Percentiles rank a stretch among this genome's conserved stretches.
Evolutionary conservation across 495 filamentous ascomycete genomes (phyloP).

Genomic region (Bombardia bombarda): DNA sequence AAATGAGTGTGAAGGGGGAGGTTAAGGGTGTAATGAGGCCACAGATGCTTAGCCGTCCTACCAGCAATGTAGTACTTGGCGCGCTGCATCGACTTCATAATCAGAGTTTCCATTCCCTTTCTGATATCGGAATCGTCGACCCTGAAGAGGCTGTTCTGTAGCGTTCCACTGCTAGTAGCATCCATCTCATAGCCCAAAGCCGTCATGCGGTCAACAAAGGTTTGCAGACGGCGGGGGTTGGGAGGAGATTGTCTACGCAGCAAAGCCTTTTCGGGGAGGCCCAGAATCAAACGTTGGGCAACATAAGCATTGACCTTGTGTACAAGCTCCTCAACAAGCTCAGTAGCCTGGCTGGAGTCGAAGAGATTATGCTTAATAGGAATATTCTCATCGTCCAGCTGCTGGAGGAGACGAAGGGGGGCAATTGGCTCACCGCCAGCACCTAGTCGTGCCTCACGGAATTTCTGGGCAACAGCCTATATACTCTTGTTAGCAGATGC

Average conservation of each 20-base stretch:
- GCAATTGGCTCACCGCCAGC: constrained; percentile 70
- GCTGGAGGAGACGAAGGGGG: constrained; percentile 78
- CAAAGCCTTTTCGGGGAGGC: constrained; percentile 84
- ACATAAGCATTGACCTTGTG: constrained; percentile 86
- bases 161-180: constrained; percentile 74
- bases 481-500: constrained; percentile 20
- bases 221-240: constrained; percentile 79
- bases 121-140: constrained; percentile 79
- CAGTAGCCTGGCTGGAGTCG: constrained; percentile 78
- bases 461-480: constrained; percentile 71
- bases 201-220: constrained; percentile 88
- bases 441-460: constrained; percentile 77
- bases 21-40: constrained; percentile 86
- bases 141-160: constrained; percentile 90
- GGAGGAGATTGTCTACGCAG: constrained; percentile 80
- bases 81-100: constrained; percentile 89
- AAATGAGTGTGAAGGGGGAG: constrained; percentile 95
- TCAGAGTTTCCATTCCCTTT: constrained; percentile 94
- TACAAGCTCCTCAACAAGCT: constrained; percentile 89
- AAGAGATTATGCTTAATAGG: constrained; percentile 95
- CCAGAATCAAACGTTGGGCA: constrained; percentile 71
- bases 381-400: constrained; percentile 97
- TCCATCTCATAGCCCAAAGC: constrained; percentile 84
- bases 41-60: constrained; percentile 62
- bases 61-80: constrained; percentile 88